Evolutionary conservation across 2,329 filamentous ascomycete genomes (phyloP).

Genomic region (Pseudogymnoascus sp.): DNA sequence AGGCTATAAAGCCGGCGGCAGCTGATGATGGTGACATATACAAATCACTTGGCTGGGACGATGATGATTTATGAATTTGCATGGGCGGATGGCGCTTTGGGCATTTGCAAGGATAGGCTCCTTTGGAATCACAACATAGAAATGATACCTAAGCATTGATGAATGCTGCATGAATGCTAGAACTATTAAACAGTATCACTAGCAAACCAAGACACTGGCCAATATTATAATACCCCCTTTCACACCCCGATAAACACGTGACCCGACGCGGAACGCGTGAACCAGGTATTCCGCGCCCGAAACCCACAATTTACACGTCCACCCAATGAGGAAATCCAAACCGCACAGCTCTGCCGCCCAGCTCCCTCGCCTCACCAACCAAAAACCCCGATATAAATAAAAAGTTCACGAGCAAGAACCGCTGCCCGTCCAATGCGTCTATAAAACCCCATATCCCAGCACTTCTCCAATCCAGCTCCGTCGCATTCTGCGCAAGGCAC

Average conservation of each 20-base stretch:
- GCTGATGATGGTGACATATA: constrained; percentile 10
- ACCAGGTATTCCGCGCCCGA: background rate
- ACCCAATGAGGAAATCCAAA: constrained; percentile 10
- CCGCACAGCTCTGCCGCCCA: background rate
- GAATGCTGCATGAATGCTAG: background rate
- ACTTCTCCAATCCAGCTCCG: background rate
- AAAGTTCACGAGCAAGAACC: background rate
- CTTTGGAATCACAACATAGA: constrained; percentile 5
- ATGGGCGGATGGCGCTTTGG: constrained; percentile 5
- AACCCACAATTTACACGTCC: constrained; percentile 9
- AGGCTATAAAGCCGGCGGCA: background rate
- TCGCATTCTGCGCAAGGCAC: constrained; percentile 1
- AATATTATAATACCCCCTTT: background rate
- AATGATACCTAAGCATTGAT: constrained; percentile 4
- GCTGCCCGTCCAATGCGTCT: constrained; percentile 1
- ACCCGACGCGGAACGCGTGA: constrained; percentile 7
- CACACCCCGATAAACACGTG: background rate
- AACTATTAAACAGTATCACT: constrained; percentile 2
- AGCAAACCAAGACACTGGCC: background rate
- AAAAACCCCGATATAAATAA: background rate
- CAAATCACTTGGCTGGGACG: constrained; percentile 12
- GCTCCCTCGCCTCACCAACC: background rate
- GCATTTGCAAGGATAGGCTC: constrained; percentile 7
- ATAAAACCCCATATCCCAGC: constrained; percentile 1
- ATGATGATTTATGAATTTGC: constrained; percentile 13